phyloP scores from a whole-genome alignment of 805 yeast genomes.

The Pichia thaimueangensis region DNA sequence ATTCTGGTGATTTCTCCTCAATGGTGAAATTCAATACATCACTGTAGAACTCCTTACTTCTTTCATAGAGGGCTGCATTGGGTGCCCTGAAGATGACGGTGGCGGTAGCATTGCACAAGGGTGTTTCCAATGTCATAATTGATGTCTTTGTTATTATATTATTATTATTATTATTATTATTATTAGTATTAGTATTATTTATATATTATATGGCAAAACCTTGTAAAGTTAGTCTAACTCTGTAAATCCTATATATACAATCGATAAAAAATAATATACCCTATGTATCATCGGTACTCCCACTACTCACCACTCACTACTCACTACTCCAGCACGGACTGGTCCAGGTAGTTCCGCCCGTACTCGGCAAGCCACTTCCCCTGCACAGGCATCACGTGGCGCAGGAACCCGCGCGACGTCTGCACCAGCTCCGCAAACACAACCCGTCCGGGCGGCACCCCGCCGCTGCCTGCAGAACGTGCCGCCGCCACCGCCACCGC shows the following conservation, averaged over 20 bases:
- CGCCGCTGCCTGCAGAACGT: too few relatives aligned
- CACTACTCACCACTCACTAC: too few relatives aligned
- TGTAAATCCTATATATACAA: too few relatives aligned
- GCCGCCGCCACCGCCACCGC: too few relatives aligned
- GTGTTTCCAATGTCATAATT: neutral
- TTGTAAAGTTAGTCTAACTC: too few relatives aligned
- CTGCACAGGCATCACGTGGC: conserved; percentile 66
- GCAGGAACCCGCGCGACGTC: conserved; percentile 85
- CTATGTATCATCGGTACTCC: too few relatives aligned
- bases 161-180: neutral
- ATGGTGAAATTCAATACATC: conserved; percentile 34
- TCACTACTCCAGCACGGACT: too few relatives aligned
- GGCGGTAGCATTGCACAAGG: conserved; percentile 3
- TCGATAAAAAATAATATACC: too few relatives aligned
- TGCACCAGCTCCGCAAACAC: conserved; percentile 77
- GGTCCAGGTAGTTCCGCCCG: conserved; percentile 54
- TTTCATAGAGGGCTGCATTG: conserved; percentile 34
- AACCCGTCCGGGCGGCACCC: too few relatives aligned
- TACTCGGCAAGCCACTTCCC: conserved; percentile 68
- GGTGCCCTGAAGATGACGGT: conserved; percentile 47
- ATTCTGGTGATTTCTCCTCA: conserved; percentile 15
- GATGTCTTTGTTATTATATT: neutral
- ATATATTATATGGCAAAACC: too few relatives aligned
- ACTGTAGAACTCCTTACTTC: conserved; percentile 53
- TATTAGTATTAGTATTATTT: too few relatives aligned